A percentile compares a stretch with the other conserved stretches of the same genome.
These are phyloP conservation scores for Lobulomyces angularis DNA, from an alignment of 192 early-diverging fungal species.

Conservation along the genomic window DNA sequence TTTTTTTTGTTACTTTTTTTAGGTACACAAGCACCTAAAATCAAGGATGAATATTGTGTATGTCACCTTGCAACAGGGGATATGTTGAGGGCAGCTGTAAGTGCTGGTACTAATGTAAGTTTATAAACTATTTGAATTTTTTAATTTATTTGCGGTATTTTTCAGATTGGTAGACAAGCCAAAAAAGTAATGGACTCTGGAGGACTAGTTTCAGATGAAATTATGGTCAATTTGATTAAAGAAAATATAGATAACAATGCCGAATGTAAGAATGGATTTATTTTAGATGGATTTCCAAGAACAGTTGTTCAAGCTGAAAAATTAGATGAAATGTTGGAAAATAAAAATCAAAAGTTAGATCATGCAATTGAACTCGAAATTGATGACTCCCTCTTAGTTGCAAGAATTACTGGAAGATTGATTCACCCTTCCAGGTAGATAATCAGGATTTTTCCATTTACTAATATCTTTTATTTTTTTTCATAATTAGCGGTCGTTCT, in stretches of 20 bases:
- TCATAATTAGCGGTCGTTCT: conserved; percentile 58
- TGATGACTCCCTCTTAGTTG: conserved; percentile 85
- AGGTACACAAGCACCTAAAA: conserved; percentile 87
- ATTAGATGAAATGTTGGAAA: conserved; percentile 88
- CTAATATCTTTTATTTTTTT: conserved; percentile 3
- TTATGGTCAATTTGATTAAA: conserved; percentile 93
- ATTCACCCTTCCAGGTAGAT: conserved; percentile 68
- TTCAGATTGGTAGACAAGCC: conserved; percentile 76
- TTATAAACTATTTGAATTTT: background rate
- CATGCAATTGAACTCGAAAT: conserved; percentile 87
- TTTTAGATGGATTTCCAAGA: conserved; percentile 97
- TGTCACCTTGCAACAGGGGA: conserved; percentile 97
- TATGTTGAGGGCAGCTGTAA: conserved; percentile 94
- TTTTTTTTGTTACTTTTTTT: conserved; percentile 23
- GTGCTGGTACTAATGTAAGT: conserved; percentile 66
- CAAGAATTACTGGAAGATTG: conserved; percentile 91
- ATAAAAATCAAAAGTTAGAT: conserved; percentile 68
- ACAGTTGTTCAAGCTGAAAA: conserved; percentile 97
- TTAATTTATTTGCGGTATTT: conserved; percentile 4
- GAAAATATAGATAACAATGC: conserved; percentile 90
- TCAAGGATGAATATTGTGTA: conserved; percentile 90
- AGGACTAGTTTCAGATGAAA: conserved; percentile 93
- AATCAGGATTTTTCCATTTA: conserved; percentile 6
- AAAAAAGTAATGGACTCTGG: conserved; percentile 99
- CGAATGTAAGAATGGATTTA: conserved; percentile 96